Conservation (phyloP, 139 green algal genomes). For the Tetraselmis striata region DNA sequence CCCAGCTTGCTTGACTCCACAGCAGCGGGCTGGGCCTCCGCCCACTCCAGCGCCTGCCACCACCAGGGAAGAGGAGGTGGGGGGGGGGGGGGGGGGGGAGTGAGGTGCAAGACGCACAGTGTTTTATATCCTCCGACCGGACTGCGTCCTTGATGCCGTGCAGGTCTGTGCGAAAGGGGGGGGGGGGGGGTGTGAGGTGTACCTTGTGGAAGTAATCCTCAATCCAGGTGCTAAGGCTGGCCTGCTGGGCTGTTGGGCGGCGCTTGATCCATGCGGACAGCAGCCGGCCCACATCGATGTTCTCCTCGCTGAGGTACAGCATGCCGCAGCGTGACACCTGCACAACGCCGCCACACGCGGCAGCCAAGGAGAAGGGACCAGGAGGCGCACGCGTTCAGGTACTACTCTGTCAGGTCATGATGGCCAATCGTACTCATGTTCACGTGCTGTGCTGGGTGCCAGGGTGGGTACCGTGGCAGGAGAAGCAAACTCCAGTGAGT, state of each 20-base stretch:
- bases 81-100: no score
- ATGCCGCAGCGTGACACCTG: conserved; percentile 36
- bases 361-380: no score
- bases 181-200: no score
- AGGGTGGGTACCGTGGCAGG: conserved; percentile 77
- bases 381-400: no score
- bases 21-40: conserved; percentile 14
- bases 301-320: conserved; percentile 61
- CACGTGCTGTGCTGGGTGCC: neutral
- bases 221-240: conserved; percentile 25
- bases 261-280: conserved; percentile 39
- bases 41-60: conserved; percentile 46
- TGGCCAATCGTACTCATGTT: neutral
- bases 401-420: no score
- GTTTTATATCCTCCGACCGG: no score
- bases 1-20: conserved; percentile 53
- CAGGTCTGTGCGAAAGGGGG: no score
- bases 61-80: no score
- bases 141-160: no score
- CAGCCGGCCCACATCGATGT: conserved; percentile 39
- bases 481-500: conserved; percentile 69
- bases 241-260: conserved; percentile 13
- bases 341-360: no score
- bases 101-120: no score
- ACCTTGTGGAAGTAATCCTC: conserved; percentile 35